A percentile compares a stretch with the other conserved stretches of the same genome.
Evolutionary conservation across 1,284 basidiomycete species (phyloP).

Genomic region (Melampsora abietis-canadensis): DNA sequence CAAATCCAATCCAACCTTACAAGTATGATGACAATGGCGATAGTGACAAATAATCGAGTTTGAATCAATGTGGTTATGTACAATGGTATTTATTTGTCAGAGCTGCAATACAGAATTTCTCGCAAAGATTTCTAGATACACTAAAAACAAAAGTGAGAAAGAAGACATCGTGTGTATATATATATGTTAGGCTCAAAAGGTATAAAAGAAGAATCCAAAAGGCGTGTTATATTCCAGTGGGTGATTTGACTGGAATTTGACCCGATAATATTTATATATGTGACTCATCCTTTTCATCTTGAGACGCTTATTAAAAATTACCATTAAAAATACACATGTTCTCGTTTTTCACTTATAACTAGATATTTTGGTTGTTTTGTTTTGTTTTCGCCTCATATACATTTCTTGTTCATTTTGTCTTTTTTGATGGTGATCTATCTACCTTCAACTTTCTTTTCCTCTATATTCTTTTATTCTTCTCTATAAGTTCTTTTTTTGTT

Average conservation of each 20-base stretch:
- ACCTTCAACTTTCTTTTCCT: not conserved
- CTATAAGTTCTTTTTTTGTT: too few relatives aligned
- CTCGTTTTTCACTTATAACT: not conserved
- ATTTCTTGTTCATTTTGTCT: not conserved
- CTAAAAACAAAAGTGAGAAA: too few relatives aligned
- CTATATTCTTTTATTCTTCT: too few relatives aligned
- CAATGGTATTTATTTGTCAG: conserved; percentile 7
- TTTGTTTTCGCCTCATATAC: not conserved
- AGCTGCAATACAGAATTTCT: too few relatives aligned
- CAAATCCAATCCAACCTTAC: too few relatives aligned
- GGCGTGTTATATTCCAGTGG: not conserved
- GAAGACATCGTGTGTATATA: too few relatives aligned
- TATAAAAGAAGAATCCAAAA: too few relatives aligned
- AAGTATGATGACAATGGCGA: too few relatives aligned
- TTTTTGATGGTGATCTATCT: not conserved
- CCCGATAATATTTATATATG: not conserved
- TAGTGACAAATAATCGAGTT: not conserved
- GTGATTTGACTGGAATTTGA: not conserved
- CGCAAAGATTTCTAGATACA: too few relatives aligned
- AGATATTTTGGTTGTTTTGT: not conserved
- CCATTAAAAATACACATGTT: not conserved
- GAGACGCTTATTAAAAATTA: not conserved
- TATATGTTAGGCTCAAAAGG: too few relatives aligned
- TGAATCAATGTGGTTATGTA: not conserved
- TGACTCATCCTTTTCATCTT: not conserved